Evolutionary conservation across 2,329 filamentous ascomycete species (phyloP).

Genomic region (Aspergillus arachidicola): DNA sequence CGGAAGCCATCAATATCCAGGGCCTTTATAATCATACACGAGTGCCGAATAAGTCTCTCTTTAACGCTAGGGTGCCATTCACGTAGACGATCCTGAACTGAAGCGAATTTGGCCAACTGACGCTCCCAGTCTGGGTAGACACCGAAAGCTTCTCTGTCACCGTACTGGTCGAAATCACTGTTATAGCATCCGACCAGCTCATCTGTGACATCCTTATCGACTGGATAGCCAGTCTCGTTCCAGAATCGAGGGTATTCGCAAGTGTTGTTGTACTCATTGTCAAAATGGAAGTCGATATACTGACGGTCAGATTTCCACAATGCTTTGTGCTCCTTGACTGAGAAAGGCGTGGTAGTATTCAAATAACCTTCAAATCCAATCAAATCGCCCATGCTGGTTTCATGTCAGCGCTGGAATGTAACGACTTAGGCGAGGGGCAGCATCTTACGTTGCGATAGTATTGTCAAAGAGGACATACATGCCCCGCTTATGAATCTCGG

Average conservation of each 20-base stretch:
- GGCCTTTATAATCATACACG: slow-evolving; percentile 63
- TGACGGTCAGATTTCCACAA: slow-evolving; percentile 57
- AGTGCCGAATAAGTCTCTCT: slow-evolving; percentile 61
- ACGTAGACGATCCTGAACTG: slow-evolving; percentile 67
- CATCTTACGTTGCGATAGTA: slow-evolving; percentile 61
- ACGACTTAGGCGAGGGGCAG: neutral
- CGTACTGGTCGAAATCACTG: slow-evolving; percentile 68
- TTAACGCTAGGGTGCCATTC: slow-evolving; percentile 64
- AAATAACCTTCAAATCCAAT: slow-evolving; percentile 64
- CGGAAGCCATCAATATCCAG: slow-evolving; percentile 70
- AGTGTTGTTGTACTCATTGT: slow-evolving; percentile 56
- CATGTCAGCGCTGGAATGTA: neutral
- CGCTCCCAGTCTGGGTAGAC: slow-evolving; percentile 65
- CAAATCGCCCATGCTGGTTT: slow-evolving; percentile 57
- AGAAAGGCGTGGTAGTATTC: slow-evolving; percentile 61
- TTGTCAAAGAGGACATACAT: slow-evolving; percentile 71
- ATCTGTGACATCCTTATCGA: slow-evolving; percentile 50
- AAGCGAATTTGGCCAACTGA: slow-evolving; percentile 67
- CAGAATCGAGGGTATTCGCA: slow-evolving; percentile 65
- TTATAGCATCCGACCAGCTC: slow-evolving; percentile 60
- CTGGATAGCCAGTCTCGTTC: slow-evolving; percentile 58
- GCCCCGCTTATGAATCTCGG: slow-evolving; percentile 61
- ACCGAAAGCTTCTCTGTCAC: slow-evolving; percentile 65
- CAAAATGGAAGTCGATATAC: slow-evolving; percentile 62
- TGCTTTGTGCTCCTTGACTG: slow-evolving; percentile 58